Evolutionary conservation across 495 filamentous ascomycete species (phyloP).

Genomic region (Penicillium maclennaniae): DNA sequence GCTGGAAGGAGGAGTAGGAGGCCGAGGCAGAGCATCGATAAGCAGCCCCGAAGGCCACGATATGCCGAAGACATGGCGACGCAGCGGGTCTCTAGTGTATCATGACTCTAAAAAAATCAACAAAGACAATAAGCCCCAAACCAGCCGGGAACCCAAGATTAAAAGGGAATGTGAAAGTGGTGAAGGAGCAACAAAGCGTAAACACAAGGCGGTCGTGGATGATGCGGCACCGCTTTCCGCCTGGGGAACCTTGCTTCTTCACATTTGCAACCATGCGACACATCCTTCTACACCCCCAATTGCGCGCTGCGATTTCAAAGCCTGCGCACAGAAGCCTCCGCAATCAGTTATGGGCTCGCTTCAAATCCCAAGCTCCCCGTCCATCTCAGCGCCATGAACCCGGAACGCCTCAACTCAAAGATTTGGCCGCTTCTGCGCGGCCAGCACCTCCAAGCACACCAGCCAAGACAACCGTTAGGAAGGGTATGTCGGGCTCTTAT

Average conservation of each 20-base stretch:
- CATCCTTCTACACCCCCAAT: slow-evolving; percentile 35
- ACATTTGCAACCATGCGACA: slow-evolving; percentile 23
- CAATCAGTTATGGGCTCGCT: slow-evolving; percentile 26
- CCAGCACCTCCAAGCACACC: slow-evolving; percentile 17
- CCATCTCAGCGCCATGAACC: slow-evolving; percentile 25
- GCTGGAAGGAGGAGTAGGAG: slow-evolving; percentile 27
- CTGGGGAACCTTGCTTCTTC: slow-evolving; percentile 6
- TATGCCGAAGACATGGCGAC: slow-evolving; percentile 32
- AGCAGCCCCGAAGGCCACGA: slow-evolving; percentile 19
- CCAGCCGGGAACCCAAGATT: slow-evolving; percentile 7
- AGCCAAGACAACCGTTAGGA: slow-evolving; percentile 25
- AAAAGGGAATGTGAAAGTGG: neutral
- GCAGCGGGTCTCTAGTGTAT: slow-evolving; percentile 6
- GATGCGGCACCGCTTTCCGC: slow-evolving; percentile 4
- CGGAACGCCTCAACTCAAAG: slow-evolving; percentile 20
- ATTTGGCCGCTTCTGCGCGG: slow-evolving; percentile 7
- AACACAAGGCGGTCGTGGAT: slow-evolving; percentile 17
- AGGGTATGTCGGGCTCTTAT: slow-evolving; percentile 23
- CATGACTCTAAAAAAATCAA: slow-evolving; percentile 9
- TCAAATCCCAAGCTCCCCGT: slow-evolving; percentile 29
- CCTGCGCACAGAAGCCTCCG: slow-evolving; percentile 25
- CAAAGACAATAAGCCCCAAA: slow-evolving; percentile 1
- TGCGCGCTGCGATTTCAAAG: slow-evolving; percentile 28
- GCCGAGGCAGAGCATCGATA: slow-evolving; percentile 29
- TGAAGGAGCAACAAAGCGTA: slow-evolving; percentile 12